These are phyloP conservation scores for Lepraria neglecta DNA, from an alignment of 495 filamentous ascomycete genomes.

Conservation along the genomic window DNA sequence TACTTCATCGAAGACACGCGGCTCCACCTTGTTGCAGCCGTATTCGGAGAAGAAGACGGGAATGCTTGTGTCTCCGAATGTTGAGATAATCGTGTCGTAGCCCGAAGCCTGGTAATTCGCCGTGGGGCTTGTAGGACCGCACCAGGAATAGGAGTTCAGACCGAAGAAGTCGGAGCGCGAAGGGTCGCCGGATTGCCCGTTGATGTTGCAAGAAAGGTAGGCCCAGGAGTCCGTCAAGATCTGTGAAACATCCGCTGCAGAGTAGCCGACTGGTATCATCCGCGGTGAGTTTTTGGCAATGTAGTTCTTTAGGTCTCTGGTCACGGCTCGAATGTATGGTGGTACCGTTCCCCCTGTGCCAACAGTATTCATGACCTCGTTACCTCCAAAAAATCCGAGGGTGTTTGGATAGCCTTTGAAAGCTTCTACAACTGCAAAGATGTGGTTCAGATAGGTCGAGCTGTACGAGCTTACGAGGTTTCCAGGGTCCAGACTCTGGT, in stretches of 20 bases:
- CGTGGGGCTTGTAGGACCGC: conserved; percentile 47
- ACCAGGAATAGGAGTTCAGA: conserved; percentile 95
- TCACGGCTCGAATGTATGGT: conserved; percentile 62
- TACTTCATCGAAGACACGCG: conserved; percentile 81
- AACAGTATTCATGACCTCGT: conserved; percentile 49
- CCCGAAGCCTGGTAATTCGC: conserved; percentile 61
- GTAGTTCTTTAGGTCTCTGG: conserved; percentile 83
- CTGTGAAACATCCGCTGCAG: conserved; percentile 82
- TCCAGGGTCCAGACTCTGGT: conserved; percentile 65
- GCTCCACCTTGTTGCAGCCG: conserved; percentile 78
- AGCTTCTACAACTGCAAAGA: conserved; percentile 84
- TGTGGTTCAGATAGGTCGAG: conserved; percentile 66
- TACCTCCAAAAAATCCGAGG: conserved; percentile 86
- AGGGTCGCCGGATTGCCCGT: conserved; percentile 54
- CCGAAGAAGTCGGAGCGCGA: conserved; percentile 83
- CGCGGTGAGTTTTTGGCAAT: conserved; percentile 65
- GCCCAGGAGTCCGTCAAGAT: conserved; percentile 72
- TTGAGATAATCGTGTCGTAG: conserved; percentile 63
- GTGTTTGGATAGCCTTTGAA: conserved; percentile 92
- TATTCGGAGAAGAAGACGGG: conserved; percentile 97
- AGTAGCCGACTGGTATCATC: conserved; percentile 80
- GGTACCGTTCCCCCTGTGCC: conserved; percentile 43
- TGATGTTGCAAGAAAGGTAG: conserved; percentile 76
- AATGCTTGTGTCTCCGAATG: conserved; percentile 66
- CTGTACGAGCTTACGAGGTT: conserved; percentile 67